Base-by-base conservation (phyloP, 768 basidiomycete species). In the Suillus brevipes region DNA sequence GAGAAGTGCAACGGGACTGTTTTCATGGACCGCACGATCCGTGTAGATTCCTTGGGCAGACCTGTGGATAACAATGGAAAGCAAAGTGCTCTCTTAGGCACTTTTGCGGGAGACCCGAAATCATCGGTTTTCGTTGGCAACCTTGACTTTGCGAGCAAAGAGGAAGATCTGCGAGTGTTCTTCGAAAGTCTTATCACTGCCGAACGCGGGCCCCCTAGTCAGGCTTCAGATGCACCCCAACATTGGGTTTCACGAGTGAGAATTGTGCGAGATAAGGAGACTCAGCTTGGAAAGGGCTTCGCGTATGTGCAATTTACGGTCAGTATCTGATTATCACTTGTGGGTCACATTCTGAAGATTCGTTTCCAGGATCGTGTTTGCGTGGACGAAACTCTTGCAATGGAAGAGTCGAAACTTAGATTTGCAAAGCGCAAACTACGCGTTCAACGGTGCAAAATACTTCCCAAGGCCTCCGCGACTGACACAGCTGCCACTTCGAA, bases 251-350 rank as follows among this genome's bases (percentile, higher is more conserved):
- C 84, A 9, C 87, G 86, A 42, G 94, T 97, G n/a, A 85, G 97
- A 50, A 87, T 97, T 69, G 84, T 97, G 60, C 84, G 93, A 56
- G 97, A 99, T 75, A 88, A 87, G 69, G 94, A 92, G 65, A 97
- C 94, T 1, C 94, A 95, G 69, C 84, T 98, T 16, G 97, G 96
- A 14, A 97, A 97, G 78, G 96, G 96, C 6, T 96, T 98, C 74
- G 94, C 91, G 12, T 97, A 98, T 72, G 88, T 99, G 23, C 89
- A 94, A 70, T 93, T 98, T 67, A 75, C 81, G 63, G 97, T 97
- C 56, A 53, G 66, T 66, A 28, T n/a, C 0, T 40, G 23, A 36
- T 64, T 57, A 31, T 49, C 20, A 3, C 56, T 34, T 55, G 60
- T 20, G 20, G 4, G 7, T 18, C 18, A 38, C 31, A 18, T 25